Percentiles rank a stretch among this genome's conserved stretches.
These are phyloP conservation scores for Thelonectria blattea DNA, from an alignment of 2,329 filamentous ascomycete species.

Conservation along the genomic window DNA sequence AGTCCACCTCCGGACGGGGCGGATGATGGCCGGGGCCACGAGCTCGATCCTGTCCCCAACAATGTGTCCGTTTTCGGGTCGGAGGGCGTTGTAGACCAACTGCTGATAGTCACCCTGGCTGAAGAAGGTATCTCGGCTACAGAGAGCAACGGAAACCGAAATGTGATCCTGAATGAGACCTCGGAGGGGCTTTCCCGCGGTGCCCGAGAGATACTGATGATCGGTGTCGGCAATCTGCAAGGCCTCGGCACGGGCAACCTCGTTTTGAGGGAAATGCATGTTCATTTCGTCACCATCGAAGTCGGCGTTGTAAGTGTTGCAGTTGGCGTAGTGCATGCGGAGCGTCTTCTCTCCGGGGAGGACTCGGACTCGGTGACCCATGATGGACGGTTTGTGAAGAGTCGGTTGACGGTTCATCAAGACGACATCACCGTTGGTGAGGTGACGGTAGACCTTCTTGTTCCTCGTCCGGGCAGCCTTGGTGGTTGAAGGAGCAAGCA, in stretches of 20 bases:
- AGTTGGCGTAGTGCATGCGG: slow-evolving; percentile 99
- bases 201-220: slow-evolving; percentile 94
- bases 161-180: slow-evolving; percentile 99
- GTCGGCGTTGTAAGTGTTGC: slow-evolving; percentile 99
- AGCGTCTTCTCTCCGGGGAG: slow-evolving; percentile 95
- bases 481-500: slow-evolving; percentile 82
- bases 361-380: slow-evolving; percentile 94
- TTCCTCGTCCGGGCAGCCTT: slow-evolving; percentile 78
- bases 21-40: slow-evolving; percentile 80
- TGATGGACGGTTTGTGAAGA: slow-evolving; percentile 97
- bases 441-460: slow-evolving; percentile 95
- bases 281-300: slow-evolving; percentile 99
- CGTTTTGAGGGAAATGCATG: slow-evolving; percentile 99
- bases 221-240: slow-evolving; percentile 94
- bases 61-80: slow-evolving; percentile 90
- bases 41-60: slow-evolving; percentile 81
- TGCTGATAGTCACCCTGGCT: slow-evolving; percentile 88
- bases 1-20: slow-evolving; percentile 85
- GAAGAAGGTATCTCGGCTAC: slow-evolving; percentile 91
- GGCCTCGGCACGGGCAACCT: slow-evolving; percentile 90
- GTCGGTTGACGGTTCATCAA: slow-evolving; percentile 99
- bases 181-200: slow-evolving; percentile 89
- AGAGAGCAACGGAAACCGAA: slow-evolving; percentile 90
- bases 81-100: slow-evolving; percentile 86
- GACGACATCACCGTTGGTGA: slow-evolving; percentile 96